Evolutionary conservation across 2,329 filamentous ascomycete species (phyloP), one percentile per base, ranked within the genome.

Genomic region (Colletotrichum sidae): DNA sequence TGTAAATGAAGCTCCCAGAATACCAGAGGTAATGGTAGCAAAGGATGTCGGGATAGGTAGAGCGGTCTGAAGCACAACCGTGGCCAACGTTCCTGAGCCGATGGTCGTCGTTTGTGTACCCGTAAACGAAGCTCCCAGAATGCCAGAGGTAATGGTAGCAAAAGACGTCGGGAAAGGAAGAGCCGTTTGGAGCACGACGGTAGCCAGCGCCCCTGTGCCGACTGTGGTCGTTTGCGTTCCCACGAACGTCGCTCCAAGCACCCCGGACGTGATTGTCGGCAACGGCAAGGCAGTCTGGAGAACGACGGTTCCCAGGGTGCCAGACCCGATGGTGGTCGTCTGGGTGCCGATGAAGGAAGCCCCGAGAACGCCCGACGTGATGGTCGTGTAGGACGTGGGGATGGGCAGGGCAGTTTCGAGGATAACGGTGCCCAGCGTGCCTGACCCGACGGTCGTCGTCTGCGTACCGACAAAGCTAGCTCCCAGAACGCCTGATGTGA

Each of bases 181-280:
- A 39, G 35, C 56, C 33, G 12, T 59, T 25, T 63, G 60, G 34
- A 63, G 13, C 10, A 63, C 11, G 13, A 63, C 47, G 9, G 60
- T 63, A 15, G n/a, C 42, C 15, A 57, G n/a, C 2, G 17, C 54
- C 12, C 10, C 57, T 9, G 12, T 52, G 7, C 54, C 55, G 8
- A 51, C 17, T 5, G 44, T 58, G 6, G 61, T 60, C 4, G 51
- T 9, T 33, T 50, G 56, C 4, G 57, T 65, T 1, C 61, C 61
- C 2, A 15, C n/a, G 56, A 64, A 64, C 5, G 49, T 60, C 6
- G 38, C 47, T 0, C 60, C 60, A 7, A 55, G 9, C 2, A 51
- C 34, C 8, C 56, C 61, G 4, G 61, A 55, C 3, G 44, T 37
- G 12, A 65, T 53, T 1, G 61, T 65, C 0, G 47, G 46, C 2